These are phyloP conservation scores for Pulveroboletus sp. DNA, from an alignment of 1,284 basidiomycete genomes.

Conservation along the genomic window DNA sequence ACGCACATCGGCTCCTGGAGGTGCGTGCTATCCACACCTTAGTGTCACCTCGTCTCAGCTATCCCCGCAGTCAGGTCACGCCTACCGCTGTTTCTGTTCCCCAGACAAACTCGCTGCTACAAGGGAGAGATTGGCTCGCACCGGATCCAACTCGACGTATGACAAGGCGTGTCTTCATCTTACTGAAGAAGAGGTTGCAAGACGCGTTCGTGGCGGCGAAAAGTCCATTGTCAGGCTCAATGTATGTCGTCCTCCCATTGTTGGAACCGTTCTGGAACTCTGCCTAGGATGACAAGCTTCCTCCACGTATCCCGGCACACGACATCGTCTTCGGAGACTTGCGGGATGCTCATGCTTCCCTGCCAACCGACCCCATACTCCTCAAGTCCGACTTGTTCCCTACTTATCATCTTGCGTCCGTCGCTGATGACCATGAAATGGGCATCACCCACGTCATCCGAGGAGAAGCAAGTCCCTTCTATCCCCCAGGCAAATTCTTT, in stretches of 20 bases:
- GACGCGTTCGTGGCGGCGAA: conserved; percentile 74
- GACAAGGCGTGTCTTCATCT: conserved; percentile 85
- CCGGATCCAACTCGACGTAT: conserved; percentile 78
- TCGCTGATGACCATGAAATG: conserved; percentile 97
- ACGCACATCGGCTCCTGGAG: conserved; percentile 75
- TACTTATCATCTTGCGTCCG: conserved; percentile 95
- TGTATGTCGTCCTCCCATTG: conserved; percentile 46
- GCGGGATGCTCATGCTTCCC: conserved; percentile 71
- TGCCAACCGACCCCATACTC: conserved; percentile 89
- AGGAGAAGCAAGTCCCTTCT: conserved; percentile 69
- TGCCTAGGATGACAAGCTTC: conserved; percentile 54
- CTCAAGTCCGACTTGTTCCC: conserved; percentile 93
- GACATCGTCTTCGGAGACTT: conserved; percentile 81
- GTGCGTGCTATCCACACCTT: conserved; percentile 40
- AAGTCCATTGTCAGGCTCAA: conserved; percentile 86
- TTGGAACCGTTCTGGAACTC: conserved; percentile 13
- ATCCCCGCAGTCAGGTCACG: conserved; percentile 67
- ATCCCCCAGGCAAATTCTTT: neutral
- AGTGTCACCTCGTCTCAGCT: neutral
- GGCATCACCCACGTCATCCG: conserved; percentile 93
- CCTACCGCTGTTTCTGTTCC: conserved; percentile 95
- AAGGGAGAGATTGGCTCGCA: conserved; percentile 65
- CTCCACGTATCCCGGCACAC: conserved; percentile 45
- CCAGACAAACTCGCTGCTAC: conserved; percentile 66
- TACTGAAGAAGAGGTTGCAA: conserved; percentile 80